Base-by-base conservation (phyloP, 768 basidiomycete species). In the Suillus cothurnatus region DNA sequence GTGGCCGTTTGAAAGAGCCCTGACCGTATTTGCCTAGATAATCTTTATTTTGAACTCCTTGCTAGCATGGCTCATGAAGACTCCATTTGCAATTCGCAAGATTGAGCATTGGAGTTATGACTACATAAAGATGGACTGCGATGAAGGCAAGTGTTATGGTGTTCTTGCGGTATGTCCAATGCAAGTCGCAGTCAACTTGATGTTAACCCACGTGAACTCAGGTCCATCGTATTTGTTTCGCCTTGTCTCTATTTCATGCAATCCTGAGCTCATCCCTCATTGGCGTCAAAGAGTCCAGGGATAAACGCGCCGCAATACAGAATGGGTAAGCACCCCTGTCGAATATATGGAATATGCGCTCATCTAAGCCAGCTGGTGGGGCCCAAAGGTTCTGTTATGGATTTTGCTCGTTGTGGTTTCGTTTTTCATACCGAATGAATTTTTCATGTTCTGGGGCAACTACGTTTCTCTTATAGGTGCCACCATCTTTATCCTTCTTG, bases 391-490 rank as follows among this genome's bases (percentile, higher is more conserved):
- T 60, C 83, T 97, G 11, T 81, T 92, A 11, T 99, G 96, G 94
- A 74, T 97, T 41, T 71, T 94, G 67, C 86, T 99, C 64, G 81
- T 95, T 56, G 84, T 84, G 67, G 77, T 91, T 28, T 90, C 93
- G 1, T 99, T 99, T 84, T 90, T 96, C 77, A 97, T 99, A 72
- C 97, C 97, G 0, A 98, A 98, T 76, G 91, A 86, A 56, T 90
- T 91, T 95, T 99, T 99, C 81, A 95, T 99, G 80, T 93, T 97
- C 76, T 99, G 95, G 92, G 96, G 95, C 39, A 95, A 96, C 70
- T 97, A 97, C 72, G 79, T 94, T 66, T 86, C 96, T 28, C 85
- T 97, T 50, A 88, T 98, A 63, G 97, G 97, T 43, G 94, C 97
- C 0, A 94, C 92, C 7, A 75, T 95, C 66, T 99, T 99, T 81